Evolutionary conservation across 139 green algal genomes (phyloP), one percentile per base, ranked within the genome.

Genomic region (Pleodorina starrii): DNA sequence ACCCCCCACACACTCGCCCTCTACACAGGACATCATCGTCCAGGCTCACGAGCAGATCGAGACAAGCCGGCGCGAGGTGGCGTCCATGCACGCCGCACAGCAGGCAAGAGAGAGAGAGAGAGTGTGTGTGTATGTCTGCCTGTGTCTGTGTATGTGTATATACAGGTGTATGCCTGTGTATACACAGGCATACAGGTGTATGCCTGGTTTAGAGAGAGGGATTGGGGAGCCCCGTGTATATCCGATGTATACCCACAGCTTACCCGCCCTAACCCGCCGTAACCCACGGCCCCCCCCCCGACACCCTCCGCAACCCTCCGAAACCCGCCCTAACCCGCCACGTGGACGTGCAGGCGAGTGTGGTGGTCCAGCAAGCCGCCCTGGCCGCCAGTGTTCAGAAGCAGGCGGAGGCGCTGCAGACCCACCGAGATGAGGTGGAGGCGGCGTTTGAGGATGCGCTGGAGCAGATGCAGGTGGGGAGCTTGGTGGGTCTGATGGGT

Each of bases 391-490:
- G 16, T 7, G 68, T 76, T 29, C 68, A 76, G 68, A 76, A 76
- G 68, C 68, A 76, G 32, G 32, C 57, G 75, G 46, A 44, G 77
- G 77, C 78, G 54, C 54, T 73, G 78, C 35, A 50, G 76, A 48
- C 32, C n/a, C 76, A 71, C 46, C 46, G 57, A 29, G 57, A 42
- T 17, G 79, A 77, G 42, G 35, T 63, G 81, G 59, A 46, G 81
- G 81, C 4, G 2, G 43, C 63, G 10, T 21, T 87, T 7, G 79
- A 75, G 54, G 57, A 72, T 23, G 57, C 78, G 9, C 5, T 54
- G 54, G 51, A 35, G 7, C 19, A 73, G 25, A 73, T 85, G 51
- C 78, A 85, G 78, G 78, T 85, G 38, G 19, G 72, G n/a, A 36
- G 14, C 32, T 76, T 19, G 42, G 68, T 60, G 50, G 14, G 50